Evolutionary conservation across 2,329 filamentous ascomycete genomes (phyloP).

Genomic region (Cytospora chrysosperma): DNA sequence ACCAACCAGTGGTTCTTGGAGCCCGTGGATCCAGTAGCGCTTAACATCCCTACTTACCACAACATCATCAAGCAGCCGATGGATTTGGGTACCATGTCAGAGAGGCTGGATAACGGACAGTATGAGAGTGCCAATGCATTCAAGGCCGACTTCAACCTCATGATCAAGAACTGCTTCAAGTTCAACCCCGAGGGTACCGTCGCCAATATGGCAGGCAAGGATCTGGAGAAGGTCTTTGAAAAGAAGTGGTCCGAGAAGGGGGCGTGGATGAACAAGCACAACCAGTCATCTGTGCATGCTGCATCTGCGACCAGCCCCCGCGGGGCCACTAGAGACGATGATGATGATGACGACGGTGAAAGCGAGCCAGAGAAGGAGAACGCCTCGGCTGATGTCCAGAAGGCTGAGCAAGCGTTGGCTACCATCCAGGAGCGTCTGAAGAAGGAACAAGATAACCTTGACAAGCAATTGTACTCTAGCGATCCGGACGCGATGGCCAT

Average conservation of each 20-base stretch:
- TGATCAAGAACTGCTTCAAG: constrained; percentile 85
- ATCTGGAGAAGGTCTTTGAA: constrained; percentile 74
- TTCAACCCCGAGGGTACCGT: constrained; percentile 79
- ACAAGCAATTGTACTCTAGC: constrained; percentile 49
- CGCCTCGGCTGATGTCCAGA: constrained; percentile 33
- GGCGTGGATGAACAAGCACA: constrained; percentile 75
- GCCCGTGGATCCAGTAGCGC: constrained; percentile 88
- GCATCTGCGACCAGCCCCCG: constrained; percentile 61
- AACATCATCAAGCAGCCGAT: constrained; percentile 95
- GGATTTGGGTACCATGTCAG: constrained; percentile 81
- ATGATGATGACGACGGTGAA: constrained; percentile 70
- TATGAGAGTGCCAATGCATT: constrained; percentile 85
- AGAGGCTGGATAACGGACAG: constrained; percentile 73
- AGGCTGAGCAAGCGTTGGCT: constrained; percentile 40
- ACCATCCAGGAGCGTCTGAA: constrained; percentile 54
- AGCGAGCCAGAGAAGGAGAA: constrained; percentile 59
- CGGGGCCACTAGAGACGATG: constrained; percentile 67
- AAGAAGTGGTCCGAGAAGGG: constrained; percentile 75
- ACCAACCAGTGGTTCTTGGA: constrained; percentile 74
- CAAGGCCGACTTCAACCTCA: constrained; percentile 76
- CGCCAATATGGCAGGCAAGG: constrained; percentile 69
- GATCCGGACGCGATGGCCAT: constrained; percentile 53
- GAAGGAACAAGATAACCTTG: constrained; percentile 60
- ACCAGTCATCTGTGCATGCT: constrained; percentile 39
- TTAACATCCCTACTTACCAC: constrained; percentile 92